phyloP scores from a whole-genome alignment of 2,329 filamentous ascomycete genomes.

The Aspergillus pseudotamarii region DNA sequence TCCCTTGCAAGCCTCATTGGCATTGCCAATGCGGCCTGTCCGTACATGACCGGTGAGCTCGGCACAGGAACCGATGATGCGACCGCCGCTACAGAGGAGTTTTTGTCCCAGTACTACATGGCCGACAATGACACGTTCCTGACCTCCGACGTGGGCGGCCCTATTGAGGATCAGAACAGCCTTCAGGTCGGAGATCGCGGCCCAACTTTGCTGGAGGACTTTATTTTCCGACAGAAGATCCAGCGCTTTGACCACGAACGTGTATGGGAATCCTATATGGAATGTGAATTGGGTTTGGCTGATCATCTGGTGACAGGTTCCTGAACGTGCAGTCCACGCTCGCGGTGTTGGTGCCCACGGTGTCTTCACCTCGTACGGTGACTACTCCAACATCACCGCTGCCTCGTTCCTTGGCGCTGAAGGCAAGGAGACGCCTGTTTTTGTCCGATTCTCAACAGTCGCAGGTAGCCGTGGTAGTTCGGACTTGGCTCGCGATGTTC shows the following conservation, averaged over 20 bases:
- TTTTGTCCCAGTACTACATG: slow-evolving; percentile 48
- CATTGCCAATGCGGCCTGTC: slow-evolving; percentile 43
- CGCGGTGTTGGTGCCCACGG: slow-evolving; percentile 70
- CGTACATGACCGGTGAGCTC: slow-evolving; percentile 43
- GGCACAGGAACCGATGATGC: slow-evolving; percentile 26
- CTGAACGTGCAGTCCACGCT: slow-evolving; percentile 70
- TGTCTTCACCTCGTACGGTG: slow-evolving; percentile 67
- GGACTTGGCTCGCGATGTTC: slow-evolving; percentile 72
- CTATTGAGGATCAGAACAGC: slow-evolving; percentile 68
- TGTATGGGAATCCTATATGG: slow-evolving; percentile 43
- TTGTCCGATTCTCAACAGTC: slow-evolving; percentile 75
- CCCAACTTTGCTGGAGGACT: slow-evolving; percentile 71
- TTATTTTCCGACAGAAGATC: slow-evolving; percentile 72
- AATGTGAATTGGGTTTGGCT: background rate
- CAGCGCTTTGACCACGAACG: slow-evolving; percentile 72
- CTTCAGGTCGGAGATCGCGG: slow-evolving; percentile 69
- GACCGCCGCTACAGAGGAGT: slow-evolving; percentile 38
- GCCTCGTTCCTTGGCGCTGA: slow-evolving; percentile 63
- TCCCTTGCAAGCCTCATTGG: slow-evolving; percentile 33
- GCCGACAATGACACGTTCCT: slow-evolving; percentile 60
- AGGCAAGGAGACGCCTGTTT: slow-evolving; percentile 66
- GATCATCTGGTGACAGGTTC: slow-evolving; percentile 46
- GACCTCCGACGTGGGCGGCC: slow-evolving; percentile 69
- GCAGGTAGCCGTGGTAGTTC: slow-evolving; percentile 69
- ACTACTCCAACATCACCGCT: slow-evolving; percentile 69